These are phyloP conservation scores for Protea cynaroides DNA, from an alignment of 164 flowering plant genomes.

Conservation along the genomic window DNA sequence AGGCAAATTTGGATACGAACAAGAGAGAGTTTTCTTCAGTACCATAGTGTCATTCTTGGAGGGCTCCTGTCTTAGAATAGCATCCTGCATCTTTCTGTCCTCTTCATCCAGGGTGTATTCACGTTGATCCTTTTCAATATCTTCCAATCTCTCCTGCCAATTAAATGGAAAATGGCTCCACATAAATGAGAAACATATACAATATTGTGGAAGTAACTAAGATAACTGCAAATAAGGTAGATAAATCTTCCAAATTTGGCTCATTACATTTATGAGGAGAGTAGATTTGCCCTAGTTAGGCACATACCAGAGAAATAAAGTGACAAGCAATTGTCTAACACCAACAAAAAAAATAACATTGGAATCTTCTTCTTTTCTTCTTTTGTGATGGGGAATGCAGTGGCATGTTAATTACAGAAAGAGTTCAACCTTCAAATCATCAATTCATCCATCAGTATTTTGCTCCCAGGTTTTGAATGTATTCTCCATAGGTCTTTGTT, in stretches of 20 bases:
- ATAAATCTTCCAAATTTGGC: not conserved
- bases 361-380: no score
- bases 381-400: no score
- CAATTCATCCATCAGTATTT: not conserved
- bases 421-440: not conserved
- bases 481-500: not conserved
- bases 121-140: constrained; percentile 76
- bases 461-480: not conserved
- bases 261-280: not conserved
- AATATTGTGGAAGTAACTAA: not conserved
- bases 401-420: no score
- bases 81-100: constrained; percentile 62
- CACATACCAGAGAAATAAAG: not conserved
- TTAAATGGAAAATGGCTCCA: not conserved
- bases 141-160: constrained; percentile 75
- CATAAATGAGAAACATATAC: not conserved
- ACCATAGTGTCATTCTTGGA: constrained; percentile 39
- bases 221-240: no score
- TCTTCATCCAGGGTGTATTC: constrained; percentile 95
- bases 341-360: no score
- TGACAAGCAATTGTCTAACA: no score
- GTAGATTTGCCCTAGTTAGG: not conserved
- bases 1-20: constrained; percentile 71
- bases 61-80: constrained; percentile 65
- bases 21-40: constrained; percentile 79